Percentiles rank a stretch among this genome's conserved stretches.
These are phyloP conservation scores for Globisporangium radiosum DNA, from an alignment of 352 stramenopile genomes.

Conservation along the genomic window DNA sequence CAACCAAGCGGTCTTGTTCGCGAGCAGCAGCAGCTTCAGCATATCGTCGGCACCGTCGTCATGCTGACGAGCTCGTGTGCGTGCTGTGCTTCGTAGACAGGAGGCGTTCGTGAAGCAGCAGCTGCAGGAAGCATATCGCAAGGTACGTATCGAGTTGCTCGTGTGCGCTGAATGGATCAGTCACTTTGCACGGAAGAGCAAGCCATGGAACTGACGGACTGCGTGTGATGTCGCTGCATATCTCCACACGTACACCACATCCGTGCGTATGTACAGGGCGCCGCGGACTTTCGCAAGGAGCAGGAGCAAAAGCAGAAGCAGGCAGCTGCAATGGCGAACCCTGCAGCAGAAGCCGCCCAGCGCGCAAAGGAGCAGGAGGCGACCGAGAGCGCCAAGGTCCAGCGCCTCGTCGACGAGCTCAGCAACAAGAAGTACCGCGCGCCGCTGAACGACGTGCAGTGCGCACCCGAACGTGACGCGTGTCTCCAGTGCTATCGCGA, in stretches of 20 bases:
- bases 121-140: constrained; percentile 67
- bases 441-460: constrained; percentile 77
- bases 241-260: background rate
- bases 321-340: background rate
- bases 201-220: background rate
- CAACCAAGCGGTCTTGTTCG: too few species aligned
- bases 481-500: constrained; percentile 86
- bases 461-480: constrained; percentile 62
- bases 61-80: background rate
- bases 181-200: too few species aligned
- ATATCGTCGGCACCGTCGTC: too few species aligned
- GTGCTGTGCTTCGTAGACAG: constrained; percentile 22
- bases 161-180: too few species aligned
- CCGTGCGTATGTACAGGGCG: constrained; percentile 26
- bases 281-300: constrained; percentile 63
- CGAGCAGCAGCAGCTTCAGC: too few species aligned
- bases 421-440: constrained; percentile 82
- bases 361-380: constrained; percentile 65
- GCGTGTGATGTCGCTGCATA: background rate
- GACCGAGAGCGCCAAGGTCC: constrained; percentile 55
- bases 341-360: constrained; percentile 22
- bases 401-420: constrained; percentile 71
- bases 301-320: constrained; percentile 41
- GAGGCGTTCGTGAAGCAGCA: constrained; percentile 65
- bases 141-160: constrained; percentile 22